These are phyloP conservation scores for Chiua virens DNA, from an alignment of 768 basidiomycete species.

Conservation along the genomic window DNA sequence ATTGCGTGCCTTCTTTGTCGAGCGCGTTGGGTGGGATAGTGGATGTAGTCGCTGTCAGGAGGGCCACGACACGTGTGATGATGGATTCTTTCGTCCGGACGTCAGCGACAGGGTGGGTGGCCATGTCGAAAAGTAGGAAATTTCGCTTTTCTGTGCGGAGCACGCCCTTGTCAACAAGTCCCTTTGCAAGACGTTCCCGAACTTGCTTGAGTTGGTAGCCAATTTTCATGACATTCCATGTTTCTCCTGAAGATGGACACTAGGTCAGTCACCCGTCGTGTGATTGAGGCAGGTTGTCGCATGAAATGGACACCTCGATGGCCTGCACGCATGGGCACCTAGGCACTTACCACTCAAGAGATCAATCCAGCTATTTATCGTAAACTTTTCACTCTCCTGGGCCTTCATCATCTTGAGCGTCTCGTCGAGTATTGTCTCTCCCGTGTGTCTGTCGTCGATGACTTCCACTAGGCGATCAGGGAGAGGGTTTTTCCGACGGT, in stretches of 20 bases:
- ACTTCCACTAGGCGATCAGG: slow-evolving; percentile 88
- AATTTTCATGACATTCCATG: slow-evolving; percentile 99
- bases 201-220: slow-evolving; percentile 99
- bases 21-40: slow-evolving; percentile 76
- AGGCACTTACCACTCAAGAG: slow-evolving; percentile 72
- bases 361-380: slow-evolving; percentile 92
- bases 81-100: slow-evolving; percentile 86
- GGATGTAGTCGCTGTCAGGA: slow-evolving; percentile 82
- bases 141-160: slow-evolving; percentile 99
- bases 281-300: not conserved
- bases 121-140: slow-evolving; percentile 99
- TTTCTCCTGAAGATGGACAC: slow-evolving; percentile 68
- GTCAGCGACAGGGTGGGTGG: slow-evolving; percentile 96
- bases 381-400: slow-evolving; percentile 54
- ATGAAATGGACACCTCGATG: not conserved
- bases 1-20: slow-evolving; percentile 76
- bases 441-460: slow-evolving; percentile 88
- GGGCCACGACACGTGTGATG: slow-evolving; percentile 68
- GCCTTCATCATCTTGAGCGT: slow-evolving; percentile 93
- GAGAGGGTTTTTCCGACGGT: slow-evolving; percentile 66
- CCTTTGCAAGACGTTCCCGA: slow-evolving; percentile 94
- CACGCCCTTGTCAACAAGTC: slow-evolving; percentile 97
- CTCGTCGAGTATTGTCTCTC: slow-evolving; percentile 96
- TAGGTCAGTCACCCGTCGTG: slow-evolving; percentile 1
- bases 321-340: not conserved